Conservation (phyloP, 2,329 filamentous ascomycete species). For the Lachnellula subtilissima region DNA sequence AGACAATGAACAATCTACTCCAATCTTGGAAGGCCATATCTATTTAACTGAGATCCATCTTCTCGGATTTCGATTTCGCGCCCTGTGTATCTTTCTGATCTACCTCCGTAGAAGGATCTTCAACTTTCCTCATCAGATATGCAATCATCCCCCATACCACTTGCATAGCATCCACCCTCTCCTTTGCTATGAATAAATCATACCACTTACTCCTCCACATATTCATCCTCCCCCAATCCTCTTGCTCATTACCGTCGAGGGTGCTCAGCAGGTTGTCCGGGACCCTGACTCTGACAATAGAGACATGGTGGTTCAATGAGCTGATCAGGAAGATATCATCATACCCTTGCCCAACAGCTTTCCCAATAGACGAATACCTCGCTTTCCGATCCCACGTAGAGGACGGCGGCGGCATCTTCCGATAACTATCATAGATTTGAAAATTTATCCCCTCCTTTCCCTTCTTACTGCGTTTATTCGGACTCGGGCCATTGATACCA, state of each 20-base stretch:
- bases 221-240: slow-evolving; percentile 37
- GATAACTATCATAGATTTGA: slow-evolving; percentile 60
- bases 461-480: slow-evolving; percentile 18
- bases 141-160: slow-evolving; percentile 56
- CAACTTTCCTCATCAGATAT: slow-evolving; percentile 49
- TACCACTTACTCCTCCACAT: slow-evolving; percentile 58
- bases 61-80: slow-evolving; percentile 3
- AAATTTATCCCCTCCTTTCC: slow-evolving; percentile 32
- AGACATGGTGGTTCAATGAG: slow-evolving; percentile 57
- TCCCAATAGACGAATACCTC: slow-evolving; percentile 53
- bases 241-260: slow-evolving; percentile 45
- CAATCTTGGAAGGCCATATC: neutral
- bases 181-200: slow-evolving; percentile 51
- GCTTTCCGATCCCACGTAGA: slow-evolving; percentile 57
- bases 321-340: slow-evolving; percentile 61
- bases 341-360: slow-evolving; percentile 40
- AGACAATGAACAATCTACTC: neutral
- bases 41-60: slow-evolving; percentile 18
- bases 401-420: slow-evolving; percentile 54
- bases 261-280: slow-evolving; percentile 48
- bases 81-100: neutral
- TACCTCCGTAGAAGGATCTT: neutral
- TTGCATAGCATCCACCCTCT: slow-evolving; percentile 53
- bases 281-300: slow-evolving; percentile 54
- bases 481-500: slow-evolving; percentile 15